A percentile compares a stretch with the other conserved stretches of the same genome.
phyloP scores from a whole-genome alignment of 352 stramenopile genomes.

The Halophytophthora batemanensis region DNA sequence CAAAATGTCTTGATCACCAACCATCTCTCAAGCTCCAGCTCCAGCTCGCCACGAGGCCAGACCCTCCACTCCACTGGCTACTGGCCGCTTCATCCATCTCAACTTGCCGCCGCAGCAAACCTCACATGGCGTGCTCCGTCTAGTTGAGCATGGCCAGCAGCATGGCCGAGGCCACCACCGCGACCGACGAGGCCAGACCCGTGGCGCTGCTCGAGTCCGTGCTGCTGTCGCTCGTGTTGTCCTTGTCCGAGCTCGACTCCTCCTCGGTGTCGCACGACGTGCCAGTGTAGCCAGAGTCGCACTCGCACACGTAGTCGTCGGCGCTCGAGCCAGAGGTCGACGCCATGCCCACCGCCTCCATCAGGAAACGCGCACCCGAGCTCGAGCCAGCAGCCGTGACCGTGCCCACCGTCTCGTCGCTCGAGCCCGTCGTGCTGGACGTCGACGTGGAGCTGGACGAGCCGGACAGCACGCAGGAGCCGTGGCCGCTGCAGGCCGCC shows the following conservation, averaged over 20 bases:
- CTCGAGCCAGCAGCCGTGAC: slow-evolving; percentile 14
- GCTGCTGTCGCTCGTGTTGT: slow-evolving; percentile 19
- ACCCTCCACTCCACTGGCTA: too few relatives aligned
- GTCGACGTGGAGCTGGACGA: slow-evolving; percentile 13
- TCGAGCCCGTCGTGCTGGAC: slow-evolving; percentile 20
- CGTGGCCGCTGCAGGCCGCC: slow-evolving; percentile 59
- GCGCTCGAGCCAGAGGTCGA: slow-evolving; percentile 21
- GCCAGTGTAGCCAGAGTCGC: slow-evolving; percentile 53
- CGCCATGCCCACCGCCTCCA: slow-evolving; percentile 24
- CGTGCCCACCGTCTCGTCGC: slow-evolving; percentile 1
- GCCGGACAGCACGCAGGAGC: slow-evolving; percentile 38
- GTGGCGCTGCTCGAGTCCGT: slow-evolving; percentile 26
- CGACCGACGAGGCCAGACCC: slow-evolving; percentile 25
- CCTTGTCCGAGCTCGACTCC: slow-evolving; percentile 20
- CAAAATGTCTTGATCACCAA: too few relatives aligned
- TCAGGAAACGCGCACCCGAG: slow-evolving; percentile 24
- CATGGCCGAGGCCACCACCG: slow-evolving; percentile 28
- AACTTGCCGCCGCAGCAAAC: too few relatives aligned
- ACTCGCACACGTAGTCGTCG: slow-evolving; percentile 44
- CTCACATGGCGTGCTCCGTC: slow-evolving; percentile 5
- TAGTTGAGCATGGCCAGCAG: slow-evolving; percentile 41
- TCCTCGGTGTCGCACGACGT: slow-evolving; percentile 60
- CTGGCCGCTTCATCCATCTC: too few relatives aligned
- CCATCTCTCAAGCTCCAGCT: too few relatives aligned
- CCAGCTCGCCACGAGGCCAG: too few relatives aligned